These are phyloP conservation scores for Aspergillus bombycis DNA, from an alignment of 2,329 filamentous ascomycete genomes.

Conservation along the genomic window DNA sequence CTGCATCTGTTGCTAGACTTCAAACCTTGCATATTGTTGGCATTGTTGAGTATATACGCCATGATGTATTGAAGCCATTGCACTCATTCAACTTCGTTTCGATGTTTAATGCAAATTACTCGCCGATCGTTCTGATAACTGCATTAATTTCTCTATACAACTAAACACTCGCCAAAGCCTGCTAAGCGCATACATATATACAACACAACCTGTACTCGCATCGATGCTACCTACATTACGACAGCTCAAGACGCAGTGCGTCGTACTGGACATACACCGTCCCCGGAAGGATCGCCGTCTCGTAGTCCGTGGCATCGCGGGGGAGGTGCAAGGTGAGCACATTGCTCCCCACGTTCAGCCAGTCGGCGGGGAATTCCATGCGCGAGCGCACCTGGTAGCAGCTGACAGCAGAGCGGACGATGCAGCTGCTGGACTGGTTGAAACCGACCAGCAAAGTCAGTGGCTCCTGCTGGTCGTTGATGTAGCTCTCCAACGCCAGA, in stretches of 20 bases:
- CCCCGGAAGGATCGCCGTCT: constrained; percentile 59
- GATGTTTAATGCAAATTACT: too few relatives aligned
- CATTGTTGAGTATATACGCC: too few relatives aligned
- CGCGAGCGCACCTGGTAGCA: constrained; percentile 66
- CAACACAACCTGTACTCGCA: background rate
- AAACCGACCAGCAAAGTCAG: constrained; percentile 43
- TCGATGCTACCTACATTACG: background rate
- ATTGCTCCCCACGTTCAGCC: constrained; percentile 58
- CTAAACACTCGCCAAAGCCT: too few relatives aligned
- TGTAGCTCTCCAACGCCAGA: constrained; percentile 54
- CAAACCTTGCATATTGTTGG: too few relatives aligned
- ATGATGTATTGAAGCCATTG: too few relatives aligned
- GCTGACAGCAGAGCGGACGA: constrained; percentile 61
- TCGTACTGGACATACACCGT: constrained; percentile 68
- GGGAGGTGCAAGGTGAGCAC: constrained; percentile 62
- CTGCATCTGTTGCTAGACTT: too few relatives aligned
- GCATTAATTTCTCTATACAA: background rate
- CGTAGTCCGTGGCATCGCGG: constrained; percentile 61
- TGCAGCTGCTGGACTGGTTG: constrained; percentile 62
- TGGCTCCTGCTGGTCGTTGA: constrained; percentile 47
- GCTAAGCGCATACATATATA: background rate
- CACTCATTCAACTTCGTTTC: too few relatives aligned
- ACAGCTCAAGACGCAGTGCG: constrained; percentile 62
- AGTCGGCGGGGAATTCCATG: constrained; percentile 57
- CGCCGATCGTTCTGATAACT: background rate